Evolutionary conservation across 108 stramenopile species (phyloP), one percentile per base, ranked within the genome.

Genomic region (Cyclotella distinguenda): DNA sequence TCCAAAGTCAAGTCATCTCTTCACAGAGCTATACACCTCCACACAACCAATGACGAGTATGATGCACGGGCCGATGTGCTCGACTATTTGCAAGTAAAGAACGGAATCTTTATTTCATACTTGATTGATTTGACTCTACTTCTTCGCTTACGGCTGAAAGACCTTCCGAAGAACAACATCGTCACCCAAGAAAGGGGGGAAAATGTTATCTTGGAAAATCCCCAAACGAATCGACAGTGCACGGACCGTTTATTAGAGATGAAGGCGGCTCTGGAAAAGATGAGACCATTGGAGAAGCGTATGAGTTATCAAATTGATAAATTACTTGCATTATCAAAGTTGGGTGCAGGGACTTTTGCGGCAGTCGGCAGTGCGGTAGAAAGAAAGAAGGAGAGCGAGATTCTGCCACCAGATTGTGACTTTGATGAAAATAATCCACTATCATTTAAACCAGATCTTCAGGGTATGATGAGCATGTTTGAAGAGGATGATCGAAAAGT

Each of bases 261-360:
- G 84, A 89, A 82, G 64, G 72, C 73, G 16, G 88, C 84, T 18
- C 64, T 94, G 23, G 93, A 94, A 40, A 94, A 90, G 51, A 78
- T 86, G 45, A 83, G 88, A 13, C 88, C 88, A 8, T 52, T 94
- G 8, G 90, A 94, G 61, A 89, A 88, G 51, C 88, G 89, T 57
- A 77, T 94, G 67, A 72, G 86, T 15, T 91, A 94, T 68, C 90
- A 91, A 53, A 86, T 94, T 49, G 93, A 94, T 48, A 89, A 90
- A 58, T 56, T 94, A 35, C 45, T 91, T 16, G 72, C 86, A 0
- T 45, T 84, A 30, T 55, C 73, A 43, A 69, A 80, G 9, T 56
- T 82, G 55, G 62, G 52, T 40, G 73, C 67, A 19, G 74, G 64
- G 31, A 72, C 33, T 26, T 70, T 73, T 55, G 70, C 70, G 11